Conservation (phyloP, 1,284 basidiomycete genomes). For the Melampsora medusae region DNA sequence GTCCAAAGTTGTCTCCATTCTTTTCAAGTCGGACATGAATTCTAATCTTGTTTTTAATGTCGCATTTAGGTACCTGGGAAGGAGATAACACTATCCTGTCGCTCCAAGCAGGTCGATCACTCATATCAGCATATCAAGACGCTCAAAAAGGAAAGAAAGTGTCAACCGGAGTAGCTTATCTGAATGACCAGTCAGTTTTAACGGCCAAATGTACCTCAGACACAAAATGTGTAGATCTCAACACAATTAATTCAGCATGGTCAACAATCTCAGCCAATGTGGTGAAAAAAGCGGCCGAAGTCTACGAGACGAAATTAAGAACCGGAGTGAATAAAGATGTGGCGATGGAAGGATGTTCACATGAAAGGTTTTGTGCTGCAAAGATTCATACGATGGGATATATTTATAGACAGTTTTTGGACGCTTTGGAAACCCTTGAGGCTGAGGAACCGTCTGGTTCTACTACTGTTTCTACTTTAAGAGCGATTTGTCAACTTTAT, state of each 20-base stretch:
- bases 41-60: background rate
- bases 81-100: conserved; percentile 55
- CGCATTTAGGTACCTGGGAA: conserved; percentile 50
- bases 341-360: conserved; percentile 54
- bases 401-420: conserved; percentile 54
- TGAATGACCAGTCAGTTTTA: conserved; percentile 51
- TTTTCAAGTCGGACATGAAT: background rate
- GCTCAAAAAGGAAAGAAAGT: conserved; percentile 52
- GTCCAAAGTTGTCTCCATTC: background rate
- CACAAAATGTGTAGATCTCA: conserved; percentile 50
- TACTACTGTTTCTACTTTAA: conserved; percentile 12
- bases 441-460: conserved; percentile 39
- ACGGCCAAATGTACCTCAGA: conserved; percentile 49
- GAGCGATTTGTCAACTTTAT: conserved; percentile 34
- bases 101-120: conserved; percentile 52
- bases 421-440: conserved; percentile 50
- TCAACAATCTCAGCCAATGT: conserved; percentile 53
- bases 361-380: conserved; percentile 54
- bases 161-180: conserved; percentile 49
- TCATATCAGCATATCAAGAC: conserved; percentile 53
- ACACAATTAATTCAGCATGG: conserved; percentile 53
- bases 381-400: conserved; percentile 54
- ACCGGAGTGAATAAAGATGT: conserved; percentile 51
- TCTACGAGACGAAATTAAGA: conserved; percentile 51
- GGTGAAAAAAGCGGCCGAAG: conserved; percentile 54